Conservation (phyloP, 164 flowering plant genomes). For the Stephania cephalantha region DNA sequence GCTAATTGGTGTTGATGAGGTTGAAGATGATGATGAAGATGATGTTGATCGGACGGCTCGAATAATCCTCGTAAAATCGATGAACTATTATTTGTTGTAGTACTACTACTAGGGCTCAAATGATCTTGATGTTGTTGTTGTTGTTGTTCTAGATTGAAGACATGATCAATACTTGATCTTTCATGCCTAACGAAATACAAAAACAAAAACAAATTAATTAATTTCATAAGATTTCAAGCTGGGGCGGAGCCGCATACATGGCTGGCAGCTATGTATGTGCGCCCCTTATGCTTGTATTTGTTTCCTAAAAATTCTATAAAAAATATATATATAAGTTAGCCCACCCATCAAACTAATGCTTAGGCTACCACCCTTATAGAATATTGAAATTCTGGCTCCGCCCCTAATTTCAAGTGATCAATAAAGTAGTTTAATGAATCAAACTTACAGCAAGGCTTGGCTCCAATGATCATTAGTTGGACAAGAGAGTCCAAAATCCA, state of each 20-base stretch:
- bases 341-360: no score
- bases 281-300: no score
- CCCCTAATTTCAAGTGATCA: neutral
- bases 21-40: neutral
- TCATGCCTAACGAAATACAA: no score
- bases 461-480: conserved; percentile 38
- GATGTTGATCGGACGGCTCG: conserved; percentile 19
- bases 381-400: no score
- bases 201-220: no score
- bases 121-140: no score
- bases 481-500: conserved; percentile 41
- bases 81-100: conserved; percentile 16
- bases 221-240: no score
- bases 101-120: conserved; percentile 4
- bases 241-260: no score
- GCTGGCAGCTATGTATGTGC: no score
- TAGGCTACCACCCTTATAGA: no score
- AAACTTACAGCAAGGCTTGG: conserved; percentile 49
- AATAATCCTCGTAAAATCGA: conserved; percentile 36
- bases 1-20: conserved; percentile 18
- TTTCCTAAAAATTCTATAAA: no score
- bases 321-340: no score
- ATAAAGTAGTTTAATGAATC: neutral
- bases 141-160: conserved; percentile 16
- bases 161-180: conserved; percentile 15